These are phyloP conservation scores for Globisporangium parvum DNA, from an alignment of 352 stramenopile species.

Conservation along the genomic window DNA sequence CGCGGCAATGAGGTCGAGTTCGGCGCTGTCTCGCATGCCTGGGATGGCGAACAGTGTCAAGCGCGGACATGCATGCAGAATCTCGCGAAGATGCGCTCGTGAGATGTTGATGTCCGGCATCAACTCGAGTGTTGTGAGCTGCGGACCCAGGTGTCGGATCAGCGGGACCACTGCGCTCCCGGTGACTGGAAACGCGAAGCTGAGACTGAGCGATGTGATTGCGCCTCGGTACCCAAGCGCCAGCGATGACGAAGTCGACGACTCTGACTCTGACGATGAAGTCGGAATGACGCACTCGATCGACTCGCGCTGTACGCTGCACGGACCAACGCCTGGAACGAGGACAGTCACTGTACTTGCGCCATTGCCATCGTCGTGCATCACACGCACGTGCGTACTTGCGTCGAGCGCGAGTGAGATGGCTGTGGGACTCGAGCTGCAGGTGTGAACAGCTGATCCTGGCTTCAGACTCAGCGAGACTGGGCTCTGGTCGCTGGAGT, in stretches of 20 bases:
- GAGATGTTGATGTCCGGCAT: background rate
- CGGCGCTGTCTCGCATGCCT: background rate
- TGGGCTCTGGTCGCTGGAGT: background rate
- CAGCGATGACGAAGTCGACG: background rate
- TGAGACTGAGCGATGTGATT: constrained; percentile 6
- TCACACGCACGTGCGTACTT: background rate
- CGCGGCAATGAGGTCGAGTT: background rate
- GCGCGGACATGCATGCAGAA: constrained; percentile 4
- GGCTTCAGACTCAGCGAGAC: background rate
- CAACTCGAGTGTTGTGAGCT: constrained; percentile 4
- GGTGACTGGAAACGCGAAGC: background rate
- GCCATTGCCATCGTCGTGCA: constrained; percentile 2
- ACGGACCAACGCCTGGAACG: constrained; percentile 7
- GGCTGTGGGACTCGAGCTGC: background rate
- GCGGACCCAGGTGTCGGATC: constrained; percentile 5
- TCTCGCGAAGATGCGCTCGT: background rate
- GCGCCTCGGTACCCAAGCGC: constrained; percentile 4
- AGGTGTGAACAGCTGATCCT: background rate
- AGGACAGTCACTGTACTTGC: background rate
- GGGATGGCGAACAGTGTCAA: constrained; percentile 1
- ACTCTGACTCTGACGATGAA: background rate
- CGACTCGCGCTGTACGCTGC: constrained; percentile 1
- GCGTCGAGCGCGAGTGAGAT: background rate
- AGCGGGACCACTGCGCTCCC: constrained; percentile 6
- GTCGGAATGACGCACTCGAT: constrained; percentile 1